phyloP scores from a whole-genome alignment of 176 grass and related monocot species.

The Triticum aestivum region DNA sequence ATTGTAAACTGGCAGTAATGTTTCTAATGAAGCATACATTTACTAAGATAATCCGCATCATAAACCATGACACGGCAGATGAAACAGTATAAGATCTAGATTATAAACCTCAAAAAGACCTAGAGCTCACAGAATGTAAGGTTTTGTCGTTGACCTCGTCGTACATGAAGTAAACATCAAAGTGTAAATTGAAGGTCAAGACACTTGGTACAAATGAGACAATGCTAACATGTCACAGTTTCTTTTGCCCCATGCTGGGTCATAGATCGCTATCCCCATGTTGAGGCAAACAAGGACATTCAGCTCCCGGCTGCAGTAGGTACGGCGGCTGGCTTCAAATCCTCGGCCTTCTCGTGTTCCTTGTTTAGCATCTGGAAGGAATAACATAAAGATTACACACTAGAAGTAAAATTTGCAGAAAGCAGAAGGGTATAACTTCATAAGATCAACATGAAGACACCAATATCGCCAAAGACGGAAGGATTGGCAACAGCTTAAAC shows the following conservation, averaged over 20 bases:
- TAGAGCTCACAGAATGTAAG: constrained; percentile 33
- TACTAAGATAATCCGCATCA: constrained; percentile 13
- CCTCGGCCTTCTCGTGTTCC: constrained; percentile 87
- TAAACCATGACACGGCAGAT: background rate
- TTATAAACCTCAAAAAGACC: constrained; percentile 16
- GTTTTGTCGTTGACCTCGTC: constrained; percentile 36
- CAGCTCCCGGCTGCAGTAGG: constrained; percentile 53
- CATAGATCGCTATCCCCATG: background rate
- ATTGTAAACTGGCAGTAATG: background rate
- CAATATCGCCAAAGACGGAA: too few relatives aligned
- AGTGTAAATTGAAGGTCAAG: constrained; percentile 41
- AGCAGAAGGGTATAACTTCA: background rate
- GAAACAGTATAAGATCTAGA: constrained; percentile 29
- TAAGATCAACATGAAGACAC: background rate
- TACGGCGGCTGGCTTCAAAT: constrained; percentile 53
- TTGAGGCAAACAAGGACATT: background rate
- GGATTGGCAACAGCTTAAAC: background rate
- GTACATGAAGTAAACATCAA: constrained; percentile 35
- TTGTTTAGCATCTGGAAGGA: constrained; percentile 86
- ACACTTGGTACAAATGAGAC: constrained; percentile 27
- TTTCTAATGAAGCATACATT: background rate
- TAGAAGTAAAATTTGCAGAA: background rate
- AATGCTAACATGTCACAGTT: constrained; percentile 28
- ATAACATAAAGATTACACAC: background rate
- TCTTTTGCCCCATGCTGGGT: background rate